phyloP scores from a whole-genome alignment of 345 rosid species.

The Aquilaria malaccensis region DNA sequence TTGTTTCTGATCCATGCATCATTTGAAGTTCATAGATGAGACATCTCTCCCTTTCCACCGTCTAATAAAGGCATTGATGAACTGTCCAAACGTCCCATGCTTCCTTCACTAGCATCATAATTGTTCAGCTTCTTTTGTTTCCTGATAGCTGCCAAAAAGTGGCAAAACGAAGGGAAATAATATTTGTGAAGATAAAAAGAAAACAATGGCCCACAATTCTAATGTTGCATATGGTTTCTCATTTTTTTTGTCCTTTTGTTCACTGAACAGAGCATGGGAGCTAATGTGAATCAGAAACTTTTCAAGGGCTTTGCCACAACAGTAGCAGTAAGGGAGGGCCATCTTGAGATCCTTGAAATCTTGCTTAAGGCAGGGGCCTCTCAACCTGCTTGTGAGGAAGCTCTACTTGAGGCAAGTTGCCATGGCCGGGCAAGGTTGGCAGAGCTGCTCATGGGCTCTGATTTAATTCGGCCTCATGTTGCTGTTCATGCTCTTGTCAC shows the following conservation, averaged over 20 bases:
- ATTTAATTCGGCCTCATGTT: slow-evolving; percentile 75
- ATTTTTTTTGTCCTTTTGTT: not conserved
- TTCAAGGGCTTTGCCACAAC: slow-evolving; percentile 92
- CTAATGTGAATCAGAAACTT: slow-evolving; percentile 91
- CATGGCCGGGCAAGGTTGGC: slow-evolving; percentile 61
- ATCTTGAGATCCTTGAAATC: slow-evolving; percentile 71
- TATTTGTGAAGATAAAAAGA: not conserved
- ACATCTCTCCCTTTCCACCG: slow-evolving; percentile 11
- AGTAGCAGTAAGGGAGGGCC: slow-evolving; percentile 90
- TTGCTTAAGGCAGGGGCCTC: slow-evolving; percentile 86
- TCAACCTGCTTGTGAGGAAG: slow-evolving; percentile 95
- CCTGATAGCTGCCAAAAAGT: slow-evolving; percentile 6
- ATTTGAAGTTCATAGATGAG: slow-evolving; percentile 26
- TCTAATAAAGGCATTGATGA: slow-evolving; percentile 7
- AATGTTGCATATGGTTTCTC: slow-evolving; percentile 11
- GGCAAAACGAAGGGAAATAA: slow-evolving; percentile 6
- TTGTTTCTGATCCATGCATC: slow-evolving; percentile 19
- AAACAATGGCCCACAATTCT: not conserved
- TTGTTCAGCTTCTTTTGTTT: slow-evolving; percentile 18
- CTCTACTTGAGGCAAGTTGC: slow-evolving; percentile 74
- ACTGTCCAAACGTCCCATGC: slow-evolving; percentile 19
- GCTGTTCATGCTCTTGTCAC: slow-evolving; percentile 85
- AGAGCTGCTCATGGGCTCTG: slow-evolving; percentile 83
- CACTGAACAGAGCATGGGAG: slow-evolving; percentile 67
- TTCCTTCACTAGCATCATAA: slow-evolving; percentile 21